Evolutionary conservation across 768 basidiomycete species (phyloP).

Genomic region (Lentinula sp.): DNA sequence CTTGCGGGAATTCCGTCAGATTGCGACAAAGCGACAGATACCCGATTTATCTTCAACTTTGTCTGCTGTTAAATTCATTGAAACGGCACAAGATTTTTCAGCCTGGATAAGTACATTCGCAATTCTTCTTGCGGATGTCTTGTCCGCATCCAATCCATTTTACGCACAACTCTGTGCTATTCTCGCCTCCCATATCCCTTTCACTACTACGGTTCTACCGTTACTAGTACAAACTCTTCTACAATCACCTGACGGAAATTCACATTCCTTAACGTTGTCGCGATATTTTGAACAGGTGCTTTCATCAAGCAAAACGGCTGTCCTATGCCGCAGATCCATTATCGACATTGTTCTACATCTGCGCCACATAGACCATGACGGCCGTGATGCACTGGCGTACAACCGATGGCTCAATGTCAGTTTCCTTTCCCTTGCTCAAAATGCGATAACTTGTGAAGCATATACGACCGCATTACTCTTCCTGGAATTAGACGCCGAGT

Average conservation of each 20-base stretch:
- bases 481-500: conserved; percentile 71
- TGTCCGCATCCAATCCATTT: conserved; percentile 52
- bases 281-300: conserved; percentile 58
- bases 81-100: conserved; percentile 43
- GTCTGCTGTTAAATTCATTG: conserved; percentile 24
- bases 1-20: conserved; percentile 39
- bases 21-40: conserved; percentile 21
- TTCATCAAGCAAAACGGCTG: conserved; percentile 25
- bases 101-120: conserved; percentile 61
- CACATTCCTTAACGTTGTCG: conserved; percentile 31
- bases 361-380: conserved; percentile 51
- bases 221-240: conserved; percentile 70
- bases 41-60: conserved; percentile 34
- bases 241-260: conserved; percentile 16
- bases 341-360: conserved; percentile 78
- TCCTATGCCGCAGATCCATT: conserved; percentile 49
- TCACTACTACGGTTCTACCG: conserved; percentile 68
- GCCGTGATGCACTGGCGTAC: conserved; percentile 36
- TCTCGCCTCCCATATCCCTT: conserved; percentile 43
- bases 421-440: conserved; percentile 61
- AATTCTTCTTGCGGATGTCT: conserved; percentile 48
- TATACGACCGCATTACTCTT: conserved; percentile 90
- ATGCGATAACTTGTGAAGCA: conserved; percentile 72
- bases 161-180: conserved; percentile 65
- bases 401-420: conserved; percentile 83